These are phyloP conservation scores for Cyphellophora europaea DNA, from an alignment of 2,329 filamentous ascomycete species.

Conservation along the genomic window DNA sequence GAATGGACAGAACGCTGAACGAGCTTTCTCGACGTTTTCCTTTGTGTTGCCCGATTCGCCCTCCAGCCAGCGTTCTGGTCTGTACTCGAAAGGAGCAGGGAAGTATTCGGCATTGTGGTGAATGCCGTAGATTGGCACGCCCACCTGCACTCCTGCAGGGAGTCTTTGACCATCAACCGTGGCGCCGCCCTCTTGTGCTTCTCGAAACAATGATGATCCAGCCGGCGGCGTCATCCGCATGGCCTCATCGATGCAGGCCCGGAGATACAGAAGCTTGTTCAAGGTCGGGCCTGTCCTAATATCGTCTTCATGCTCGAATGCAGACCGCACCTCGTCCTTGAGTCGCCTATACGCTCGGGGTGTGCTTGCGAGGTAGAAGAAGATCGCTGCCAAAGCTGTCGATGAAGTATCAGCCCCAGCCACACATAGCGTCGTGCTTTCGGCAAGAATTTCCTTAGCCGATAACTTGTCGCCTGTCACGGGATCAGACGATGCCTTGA, in stretches of 20 bases:
- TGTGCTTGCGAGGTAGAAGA: conserved; percentile 32
- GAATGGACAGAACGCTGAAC: too few relatives aligned
- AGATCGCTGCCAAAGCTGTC: conserved; percentile 25
- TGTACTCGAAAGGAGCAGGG: conserved; percentile 21
- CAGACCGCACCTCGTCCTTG: conserved; percentile 24
- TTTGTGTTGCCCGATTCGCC: too few relatives aligned
- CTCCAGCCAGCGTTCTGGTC: conserved; percentile 28
- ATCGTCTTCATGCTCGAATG: conserved; percentile 27
- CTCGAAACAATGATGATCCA: conserved; percentile 20
- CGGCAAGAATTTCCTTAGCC: conserved; percentile 3
- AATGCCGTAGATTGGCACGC: conserved; percentile 24
- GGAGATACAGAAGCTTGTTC: conserved; percentile 28
- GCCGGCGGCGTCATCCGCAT: conserved; percentile 25
- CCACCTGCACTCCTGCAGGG: conserved; percentile 24
- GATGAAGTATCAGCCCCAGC: conserved; percentile 31
- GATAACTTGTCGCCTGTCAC: conserved; percentile 4
- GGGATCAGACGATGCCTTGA: neutral
- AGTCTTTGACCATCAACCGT: conserved; percentile 24
- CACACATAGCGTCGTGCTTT: conserved; percentile 9
- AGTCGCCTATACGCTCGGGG: conserved; percentile 22
- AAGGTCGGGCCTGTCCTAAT: conserved; percentile 26
- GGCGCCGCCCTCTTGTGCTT: conserved; percentile 22
- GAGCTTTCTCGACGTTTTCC: too few relatives aligned
- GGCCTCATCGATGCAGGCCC: conserved; percentile 32
- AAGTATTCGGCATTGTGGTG: conserved; percentile 26